These are phyloP conservation scores for Fusarium liriodendri DNA, from an alignment of 2,329 filamentous ascomycete species.

Conservation along the genomic window DNA sequence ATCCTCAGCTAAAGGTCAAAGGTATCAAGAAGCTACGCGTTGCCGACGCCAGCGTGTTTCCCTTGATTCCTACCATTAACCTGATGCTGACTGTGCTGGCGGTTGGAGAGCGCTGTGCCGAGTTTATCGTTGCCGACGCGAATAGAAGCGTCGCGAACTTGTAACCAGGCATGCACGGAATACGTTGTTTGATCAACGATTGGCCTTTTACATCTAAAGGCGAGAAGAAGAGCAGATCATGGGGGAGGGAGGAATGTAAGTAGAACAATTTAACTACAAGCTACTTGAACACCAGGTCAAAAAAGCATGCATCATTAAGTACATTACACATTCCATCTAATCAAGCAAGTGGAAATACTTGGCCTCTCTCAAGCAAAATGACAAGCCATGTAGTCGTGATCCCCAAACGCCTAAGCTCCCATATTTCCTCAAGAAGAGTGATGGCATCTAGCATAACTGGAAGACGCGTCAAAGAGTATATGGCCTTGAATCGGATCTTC, in stretches of 20 bases:
- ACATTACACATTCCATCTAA: background rate
- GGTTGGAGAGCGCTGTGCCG: background rate
- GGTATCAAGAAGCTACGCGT: background rate
- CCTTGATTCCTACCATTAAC: background rate
- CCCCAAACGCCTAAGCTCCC: background rate
- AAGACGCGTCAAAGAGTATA: background rate
- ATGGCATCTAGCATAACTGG: background rate
- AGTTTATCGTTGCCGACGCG: background rate
- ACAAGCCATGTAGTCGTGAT: background rate
- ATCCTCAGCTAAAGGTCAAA: background rate
- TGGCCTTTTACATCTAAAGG: background rate
- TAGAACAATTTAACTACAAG: background rate
- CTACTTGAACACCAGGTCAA: background rate
- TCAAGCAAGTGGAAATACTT: background rate
- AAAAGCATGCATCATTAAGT: background rate
- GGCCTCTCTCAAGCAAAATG: background rate
- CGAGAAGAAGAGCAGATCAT: background rate
- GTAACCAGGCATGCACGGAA: background rate
- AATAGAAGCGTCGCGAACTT: background rate
- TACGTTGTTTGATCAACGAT: background rate
- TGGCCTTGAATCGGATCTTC: background rate
- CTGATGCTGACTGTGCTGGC: background rate
- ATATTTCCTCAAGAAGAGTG: background rate
- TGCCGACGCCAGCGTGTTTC: background rate
- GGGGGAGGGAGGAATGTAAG: background rate